Base-by-base conservation (phyloP, 768 basidiomycete genomes). In the Lanmaoa rubissima region DNA sequence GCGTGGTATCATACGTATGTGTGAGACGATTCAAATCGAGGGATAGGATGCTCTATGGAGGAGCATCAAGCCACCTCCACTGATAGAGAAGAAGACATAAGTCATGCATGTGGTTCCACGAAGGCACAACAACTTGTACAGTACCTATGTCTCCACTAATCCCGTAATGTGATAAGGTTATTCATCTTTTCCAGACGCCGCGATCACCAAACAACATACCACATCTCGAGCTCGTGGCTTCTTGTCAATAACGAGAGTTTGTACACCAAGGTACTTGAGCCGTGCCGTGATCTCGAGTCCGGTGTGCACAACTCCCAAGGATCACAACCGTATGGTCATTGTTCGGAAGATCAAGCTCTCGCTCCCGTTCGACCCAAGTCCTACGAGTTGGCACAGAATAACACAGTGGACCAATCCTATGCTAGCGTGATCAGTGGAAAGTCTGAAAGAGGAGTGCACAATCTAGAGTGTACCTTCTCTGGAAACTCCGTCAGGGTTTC, bases 211-310 rank as follows among this genome's bases (percentile, higher is more conserved):
- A 42, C 24, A 31, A 51, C 48, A 41, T 2, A 60, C 58, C 31
- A 24, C 75, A 59, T 82, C 81, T 3, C 82, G 80, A 5, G 81
- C 69, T 14, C 75, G 68, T 10, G 66, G 50, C 44, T 78, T 76
- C 57, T 74, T 72, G 62, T 86, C 85, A 8, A 86, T 69, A 36
- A 83, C 65, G 24, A 90, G 70, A 1, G 76, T 70, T 7, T 72
- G 66, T 17, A 87, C 70, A 31, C 77, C 81, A 17, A 87, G 68
- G 21, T 24, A 24, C 21, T 81, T 82, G 55, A 89, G 72, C n/a
- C 83, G 74, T 2, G 82, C 82, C 0, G 84, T 83, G 2, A 82
- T 24, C 36, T 77, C 80, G 35, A 91, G 68, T 8, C 85, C 86
- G 59, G 79, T 79, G 52, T 87, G 85, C 0, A 83, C 83, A 6